These are phyloP conservation scores for Mycena belliarum DNA, from an alignment of 768 basidiomycete genomes.

Conservation along the genomic window DNA sequence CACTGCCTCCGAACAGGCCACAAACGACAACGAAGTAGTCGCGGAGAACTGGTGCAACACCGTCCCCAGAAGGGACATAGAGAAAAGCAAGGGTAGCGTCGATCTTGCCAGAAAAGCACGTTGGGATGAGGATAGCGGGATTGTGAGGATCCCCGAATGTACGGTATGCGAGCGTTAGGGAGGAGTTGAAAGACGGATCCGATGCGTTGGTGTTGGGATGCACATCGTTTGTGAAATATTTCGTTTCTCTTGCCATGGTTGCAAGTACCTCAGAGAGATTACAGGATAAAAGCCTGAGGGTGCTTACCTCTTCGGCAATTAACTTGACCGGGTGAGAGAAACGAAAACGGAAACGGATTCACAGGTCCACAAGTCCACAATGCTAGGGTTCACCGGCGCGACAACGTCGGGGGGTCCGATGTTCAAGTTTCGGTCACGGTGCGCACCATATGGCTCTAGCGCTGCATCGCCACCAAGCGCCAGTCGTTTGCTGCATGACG, in stretches of 20 bases:
- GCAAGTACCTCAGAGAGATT: not conserved
- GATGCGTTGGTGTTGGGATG: constrained; percentile 2
- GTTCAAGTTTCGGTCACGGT: no score
- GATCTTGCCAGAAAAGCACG: constrained; percentile 12
- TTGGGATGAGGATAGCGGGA: constrained; percentile 15
- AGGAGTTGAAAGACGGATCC: constrained; percentile 3
- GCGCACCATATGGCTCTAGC: no score
- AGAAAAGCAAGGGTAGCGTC: constrained; percentile 15
- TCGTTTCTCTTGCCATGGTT: constrained; percentile 14
- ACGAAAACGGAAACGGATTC: no score
- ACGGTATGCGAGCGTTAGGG: constrained; percentile 17
- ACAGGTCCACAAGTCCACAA: no score
- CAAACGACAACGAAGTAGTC: constrained; percentile 15
- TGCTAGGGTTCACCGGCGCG: no score
- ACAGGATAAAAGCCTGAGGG: not conserved
- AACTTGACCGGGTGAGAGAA: not conserved
- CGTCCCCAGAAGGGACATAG: constrained; percentile 2
- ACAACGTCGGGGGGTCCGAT: no score
- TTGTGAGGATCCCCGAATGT: constrained; percentile 7
- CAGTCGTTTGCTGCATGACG: no score
- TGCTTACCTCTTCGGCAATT: not conserved
- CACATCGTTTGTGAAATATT: constrained; percentile 5
- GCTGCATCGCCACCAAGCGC: no score
- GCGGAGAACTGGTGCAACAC: constrained; percentile 1
- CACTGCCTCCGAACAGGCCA: constrained; percentile 13